Percentiles rank a stretch among this genome's conserved stretches.
Conservation (phyloP, 345 rosid genomes). For the Pistacia vera region DNA sequence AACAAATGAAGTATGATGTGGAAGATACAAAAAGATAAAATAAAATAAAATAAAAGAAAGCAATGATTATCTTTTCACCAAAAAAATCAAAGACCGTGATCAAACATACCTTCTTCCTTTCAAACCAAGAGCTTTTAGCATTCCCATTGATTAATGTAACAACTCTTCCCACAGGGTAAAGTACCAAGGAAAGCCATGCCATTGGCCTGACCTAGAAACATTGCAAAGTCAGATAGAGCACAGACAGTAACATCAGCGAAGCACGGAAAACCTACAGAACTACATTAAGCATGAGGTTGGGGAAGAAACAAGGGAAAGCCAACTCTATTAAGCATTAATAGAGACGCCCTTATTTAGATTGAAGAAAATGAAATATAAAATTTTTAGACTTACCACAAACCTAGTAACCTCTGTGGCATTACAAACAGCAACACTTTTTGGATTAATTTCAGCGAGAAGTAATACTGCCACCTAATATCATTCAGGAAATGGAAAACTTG, state of each 20-base stretch:
- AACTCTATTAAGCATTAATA: neutral
- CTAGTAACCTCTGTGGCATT: slow-evolving; percentile 95
- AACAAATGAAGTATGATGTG: neutral
- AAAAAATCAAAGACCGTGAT: neutral
- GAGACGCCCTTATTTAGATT: too few species aligned
- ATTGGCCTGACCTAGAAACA: slow-evolving; percentile 97
- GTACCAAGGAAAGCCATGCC: slow-evolving; percentile 95
- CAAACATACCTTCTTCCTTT: slow-evolving; percentile 86
- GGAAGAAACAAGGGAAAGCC: neutral
- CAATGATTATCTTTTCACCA: neutral
- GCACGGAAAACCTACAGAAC: slow-evolving; percentile 6
- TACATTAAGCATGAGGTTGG: neutral
- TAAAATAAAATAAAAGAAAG: neutral
- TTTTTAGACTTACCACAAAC: slow-evolving; percentile 69
- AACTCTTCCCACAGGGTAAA: slow-evolving; percentile 97
- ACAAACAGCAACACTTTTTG: slow-evolving; percentile 97
- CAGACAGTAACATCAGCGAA: slow-evolving; percentile 12
- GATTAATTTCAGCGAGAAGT: slow-evolving; percentile 97
- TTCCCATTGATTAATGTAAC: slow-evolving; percentile 96
- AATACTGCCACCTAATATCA: slow-evolving; percentile 76
- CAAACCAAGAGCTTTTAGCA: slow-evolving; percentile 90
- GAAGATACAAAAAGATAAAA: neutral
- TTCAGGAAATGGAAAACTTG: slow-evolving; percentile 10
- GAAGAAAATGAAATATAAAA: neutral
- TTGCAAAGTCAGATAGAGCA: slow-evolving; percentile 32